These are phyloP conservation scores for Daedalea quercina DNA, from an alignment of 768 basidiomycete genomes.

Conservation along the genomic window DNA sequence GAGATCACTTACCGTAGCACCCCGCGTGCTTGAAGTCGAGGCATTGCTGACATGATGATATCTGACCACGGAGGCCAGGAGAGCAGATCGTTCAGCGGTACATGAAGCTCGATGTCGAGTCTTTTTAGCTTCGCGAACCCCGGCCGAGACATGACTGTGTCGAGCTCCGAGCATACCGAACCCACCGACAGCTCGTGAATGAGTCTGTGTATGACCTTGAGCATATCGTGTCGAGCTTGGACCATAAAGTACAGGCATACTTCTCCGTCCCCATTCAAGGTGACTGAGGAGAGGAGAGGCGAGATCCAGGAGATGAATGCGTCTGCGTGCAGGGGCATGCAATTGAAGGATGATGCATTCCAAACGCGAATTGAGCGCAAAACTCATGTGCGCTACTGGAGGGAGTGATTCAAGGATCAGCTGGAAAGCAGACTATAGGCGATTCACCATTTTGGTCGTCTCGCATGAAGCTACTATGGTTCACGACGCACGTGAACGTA, in stretches of 20 bases:
- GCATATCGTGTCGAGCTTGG: background rate
- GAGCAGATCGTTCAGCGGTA: background rate
- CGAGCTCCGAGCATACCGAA: no score
- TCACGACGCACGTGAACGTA: background rate
- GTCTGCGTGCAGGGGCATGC: background rate
- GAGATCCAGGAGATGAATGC: background rate
- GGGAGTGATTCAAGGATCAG: background rate
- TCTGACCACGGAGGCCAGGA: background rate
- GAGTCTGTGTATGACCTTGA: background rate
- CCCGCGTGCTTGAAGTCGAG: background rate
- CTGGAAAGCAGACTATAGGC: no score
- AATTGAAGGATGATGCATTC: background rate
- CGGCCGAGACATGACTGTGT: no score
- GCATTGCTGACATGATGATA: background rate
- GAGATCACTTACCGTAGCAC: background rate
- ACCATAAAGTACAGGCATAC: background rate
- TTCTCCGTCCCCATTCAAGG: background rate
- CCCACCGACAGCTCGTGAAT: background rate
- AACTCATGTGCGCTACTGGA: background rate
- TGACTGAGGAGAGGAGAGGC: background rate
- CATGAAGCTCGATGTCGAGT: background rate
- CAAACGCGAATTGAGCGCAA: background rate
- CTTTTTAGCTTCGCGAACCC: no score
- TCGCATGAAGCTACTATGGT: background rate
- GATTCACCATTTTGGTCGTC: background rate